Percentiles rank a stretch among this genome's conserved stretches.
phyloP scores from a whole-genome alignment of 257 asterid genomes.

The Rubia yunnanensis region DNA sequence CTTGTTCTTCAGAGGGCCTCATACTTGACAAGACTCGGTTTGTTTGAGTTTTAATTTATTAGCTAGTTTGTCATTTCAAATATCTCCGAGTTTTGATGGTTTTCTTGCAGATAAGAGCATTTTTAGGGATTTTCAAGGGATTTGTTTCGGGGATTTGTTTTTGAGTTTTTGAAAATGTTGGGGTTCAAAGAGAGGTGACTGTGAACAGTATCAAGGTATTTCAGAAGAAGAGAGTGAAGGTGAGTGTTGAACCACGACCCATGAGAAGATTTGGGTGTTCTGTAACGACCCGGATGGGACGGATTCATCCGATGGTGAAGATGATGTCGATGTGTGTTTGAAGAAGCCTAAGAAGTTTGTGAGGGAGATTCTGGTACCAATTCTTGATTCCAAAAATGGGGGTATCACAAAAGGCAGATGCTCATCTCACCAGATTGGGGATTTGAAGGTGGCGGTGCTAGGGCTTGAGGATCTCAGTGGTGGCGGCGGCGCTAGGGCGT shows the following conservation, averaged over 20 bases:
- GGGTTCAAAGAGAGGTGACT: conserved; percentile 24
- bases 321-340: not conserved
- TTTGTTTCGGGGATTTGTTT: conserved; percentile 19
- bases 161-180: conserved; percentile 26
- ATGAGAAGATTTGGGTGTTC: conserved; percentile 44
- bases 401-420: too few species aligned
- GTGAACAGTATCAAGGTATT: conserved; percentile 11
- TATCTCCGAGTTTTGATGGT: conserved; percentile 5
- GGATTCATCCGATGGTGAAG: conserved; percentile 75
- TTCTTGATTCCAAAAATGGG: not conserved
- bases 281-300: conserved; percentile 84
- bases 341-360: conserved; percentile 40
- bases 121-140: not conserved
- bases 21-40: conserved; percentile 13
- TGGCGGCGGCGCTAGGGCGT: too few species aligned
- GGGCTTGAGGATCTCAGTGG: too few species aligned
- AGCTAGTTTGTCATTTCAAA: not conserved
- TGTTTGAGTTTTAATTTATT: not conserved
- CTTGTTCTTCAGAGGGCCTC: conserved; percentile 68
- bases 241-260: conserved; percentile 18
- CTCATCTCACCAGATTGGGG: too few species aligned
- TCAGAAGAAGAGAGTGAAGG: conserved; percentile 19
- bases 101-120: conserved; percentile 14
- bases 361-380: conserved; percentile 40
- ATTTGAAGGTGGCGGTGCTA: too few species aligned